Conservation (phyloP, 1,139 yeast genomes). For the Suhomyces anneliseae region DNA sequence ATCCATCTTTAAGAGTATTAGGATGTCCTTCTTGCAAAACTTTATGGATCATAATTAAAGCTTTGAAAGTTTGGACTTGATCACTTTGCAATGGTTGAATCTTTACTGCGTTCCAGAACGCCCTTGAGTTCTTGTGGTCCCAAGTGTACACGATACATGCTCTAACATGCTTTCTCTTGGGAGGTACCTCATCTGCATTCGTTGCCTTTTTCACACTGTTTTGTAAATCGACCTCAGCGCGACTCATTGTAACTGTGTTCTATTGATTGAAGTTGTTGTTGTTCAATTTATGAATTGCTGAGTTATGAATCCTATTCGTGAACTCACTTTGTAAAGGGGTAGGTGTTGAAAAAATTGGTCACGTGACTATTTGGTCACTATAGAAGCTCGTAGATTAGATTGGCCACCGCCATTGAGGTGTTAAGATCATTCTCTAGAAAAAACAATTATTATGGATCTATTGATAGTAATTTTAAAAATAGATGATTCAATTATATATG, state of each 20-base stretch:
- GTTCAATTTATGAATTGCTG: neutral
- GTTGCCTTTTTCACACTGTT: conserved; percentile 84
- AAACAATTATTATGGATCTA: too few species aligned
- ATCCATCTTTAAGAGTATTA: conserved; percentile 77
- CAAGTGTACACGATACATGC: conserved; percentile 94
- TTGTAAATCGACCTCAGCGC: conserved; percentile 60
- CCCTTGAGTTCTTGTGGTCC: conserved; percentile 87
- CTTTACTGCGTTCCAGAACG: conserved; percentile 85
- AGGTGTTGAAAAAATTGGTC: conserved; percentile 3
- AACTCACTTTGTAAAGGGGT: conserved; percentile 3
- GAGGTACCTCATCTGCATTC: conserved; percentile 83
- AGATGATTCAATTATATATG: too few species aligned
- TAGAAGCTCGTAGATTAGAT: neutral
- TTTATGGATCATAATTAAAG: conserved; percentile 85
- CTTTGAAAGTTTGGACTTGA: conserved; percentile 82
- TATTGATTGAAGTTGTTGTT: neutral
- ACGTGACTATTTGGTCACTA: conserved; percentile 3
- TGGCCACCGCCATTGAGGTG: neutral
- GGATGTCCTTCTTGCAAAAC: conserved; percentile 98
- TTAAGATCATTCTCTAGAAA: too few species aligned
- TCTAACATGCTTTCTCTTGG: conserved; percentile 92
- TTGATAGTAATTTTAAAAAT: too few species aligned
- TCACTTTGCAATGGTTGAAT: conserved; percentile 78
- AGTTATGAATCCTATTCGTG: neutral
- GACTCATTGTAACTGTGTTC: conserved; percentile 32